Evolutionary conservation across 1,284 basidiomycete species (phyloP).

Genomic region (Ceratobasidium sp.): DNA sequence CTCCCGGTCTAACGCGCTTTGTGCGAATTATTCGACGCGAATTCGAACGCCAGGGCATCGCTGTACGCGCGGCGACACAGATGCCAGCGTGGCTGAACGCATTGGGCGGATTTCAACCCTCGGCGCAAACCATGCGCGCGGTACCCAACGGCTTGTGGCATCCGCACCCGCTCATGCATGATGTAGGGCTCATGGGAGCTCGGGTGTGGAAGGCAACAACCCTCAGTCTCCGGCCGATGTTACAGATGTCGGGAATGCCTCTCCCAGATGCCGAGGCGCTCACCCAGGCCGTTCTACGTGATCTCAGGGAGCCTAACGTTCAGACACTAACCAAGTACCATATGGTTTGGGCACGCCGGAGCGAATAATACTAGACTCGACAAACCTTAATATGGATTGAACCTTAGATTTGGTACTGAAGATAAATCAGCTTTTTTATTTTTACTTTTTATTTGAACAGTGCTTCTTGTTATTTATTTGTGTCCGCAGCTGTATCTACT

Average conservation of each 20-base stretch:
- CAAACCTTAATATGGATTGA: constrained; percentile 15
- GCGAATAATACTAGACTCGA: neutral
- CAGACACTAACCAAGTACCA: constrained; percentile 41
- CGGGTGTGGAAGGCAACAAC: constrained; percentile 33
- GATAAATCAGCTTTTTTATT: neutral
- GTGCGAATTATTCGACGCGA: constrained; percentile 35
- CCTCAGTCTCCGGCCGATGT: constrained; percentile 40
- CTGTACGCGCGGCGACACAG: constrained; percentile 36
- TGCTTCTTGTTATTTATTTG: constrained; percentile 7
- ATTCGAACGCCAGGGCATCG: constrained; percentile 42
- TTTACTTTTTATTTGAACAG: neutral
- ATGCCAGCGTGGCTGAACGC: constrained; percentile 43
- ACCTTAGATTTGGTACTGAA: constrained; percentile 21
- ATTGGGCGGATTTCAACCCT: constrained; percentile 37
- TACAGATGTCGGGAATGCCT: constrained; percentile 34
- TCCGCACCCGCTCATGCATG: constrained; percentile 39
- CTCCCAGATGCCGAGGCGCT: constrained; percentile 36
- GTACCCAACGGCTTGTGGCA: constrained; percentile 42
- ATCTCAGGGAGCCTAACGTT: constrained; percentile 40
- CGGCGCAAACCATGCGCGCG: constrained; percentile 27
- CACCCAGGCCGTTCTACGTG: constrained; percentile 35
- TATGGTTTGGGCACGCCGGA: constrained; percentile 41
- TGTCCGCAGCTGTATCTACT: neutral
- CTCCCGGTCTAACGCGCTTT: constrained; percentile 42
- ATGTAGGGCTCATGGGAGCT: constrained; percentile 38